A percentile compares a stretch with the other conserved stretches of the same genome.
Conservation (phyloP, 345 rosid genomes). For the Camelina sativa region DNA sequence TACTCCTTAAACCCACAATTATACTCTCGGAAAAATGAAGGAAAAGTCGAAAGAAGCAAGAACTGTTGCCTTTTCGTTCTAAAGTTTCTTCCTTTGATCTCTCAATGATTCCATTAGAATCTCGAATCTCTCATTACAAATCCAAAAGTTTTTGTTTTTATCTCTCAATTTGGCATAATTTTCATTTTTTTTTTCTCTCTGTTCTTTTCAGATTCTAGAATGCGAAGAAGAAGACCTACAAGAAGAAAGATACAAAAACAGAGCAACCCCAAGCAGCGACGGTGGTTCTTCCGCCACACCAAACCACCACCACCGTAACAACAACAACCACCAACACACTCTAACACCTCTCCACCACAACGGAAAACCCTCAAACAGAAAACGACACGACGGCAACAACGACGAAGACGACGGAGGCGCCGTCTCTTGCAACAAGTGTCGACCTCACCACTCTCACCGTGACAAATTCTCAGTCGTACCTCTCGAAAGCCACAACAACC, state of each 20-base stretch:
- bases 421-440: conserved; percentile 87
- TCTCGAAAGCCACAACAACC: conserved; percentile 62
- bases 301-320: conserved; percentile 59
- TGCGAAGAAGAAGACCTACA: conserved; percentile 59
- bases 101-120: conserved; percentile 29
- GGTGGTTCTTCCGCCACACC: conserved; percentile 48
- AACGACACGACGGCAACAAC: conserved; percentile 45
- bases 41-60: conserved; percentile 10
- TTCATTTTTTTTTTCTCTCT: background rate
- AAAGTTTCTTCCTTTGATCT: conserved; percentile 33
- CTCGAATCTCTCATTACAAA: conserved; percentile 8
- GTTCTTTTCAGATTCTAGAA: conserved; percentile 73
- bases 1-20: background rate
- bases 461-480: conserved; percentile 87
- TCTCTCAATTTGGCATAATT: conserved; percentile 1
- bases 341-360: conserved; percentile 70
- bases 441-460: conserved; percentile 66
- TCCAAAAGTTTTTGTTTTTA: background rate
- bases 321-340: conserved; percentile 51
- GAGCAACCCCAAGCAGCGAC: conserved; percentile 46
- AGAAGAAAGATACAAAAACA: conserved; percentile 45
- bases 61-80: conserved; percentile 16
- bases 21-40: conserved; percentile 9
- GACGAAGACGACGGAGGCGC: conserved; percentile 45
- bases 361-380: conserved; percentile 50